Base-by-base conservation (phyloP, 371 early-diverging fungal species). In the Mycotypha africana region DNA sequence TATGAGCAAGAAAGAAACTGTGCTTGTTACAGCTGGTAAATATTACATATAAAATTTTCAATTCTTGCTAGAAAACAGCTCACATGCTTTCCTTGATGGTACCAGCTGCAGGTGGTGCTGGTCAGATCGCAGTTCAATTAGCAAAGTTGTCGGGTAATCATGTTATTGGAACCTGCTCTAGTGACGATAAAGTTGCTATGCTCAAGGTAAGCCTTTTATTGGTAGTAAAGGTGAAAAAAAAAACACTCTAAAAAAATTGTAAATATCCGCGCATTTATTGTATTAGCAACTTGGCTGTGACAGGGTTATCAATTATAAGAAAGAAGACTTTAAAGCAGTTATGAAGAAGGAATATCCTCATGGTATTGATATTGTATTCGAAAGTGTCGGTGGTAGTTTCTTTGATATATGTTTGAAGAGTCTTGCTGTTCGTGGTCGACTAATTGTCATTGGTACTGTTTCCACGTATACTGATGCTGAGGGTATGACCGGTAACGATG, bases 361-460 rank as follows among this genome's bases (percentile, higher is more conserved):
- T 20, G 80, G 81, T 21, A 62, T 82, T 14, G 78, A 83, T 51
- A 69, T 80, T 45, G 62, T 80, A 0, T 80, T 73, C 60, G 83
- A 83, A 50, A 63, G 67, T 28, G 74, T 82, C n/a, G 83, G 83
- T 21, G 83, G 83, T 15, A 32, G 70, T 23, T 76, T 74, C 60
- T 66, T 82, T 43, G 50, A 67, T 22, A 65, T 58, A 30, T 67
- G 72, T 42, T 53, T 76, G 38, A 55, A 58, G 46, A 68, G 63
- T 36, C 54, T 79, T 39, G 76, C 77, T 15, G 52, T 65, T 4
- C 60, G 70, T 34, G 78, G 79, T 25, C 70, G 80, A n/a, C 53
- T 82, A 41, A 69, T 82, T 53, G 70, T 82, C 16, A 78, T 82
- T 47, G 82, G 82, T 28, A 71, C 73, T 42, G 54, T 78, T 22